Evolutionary conservation across 2,329 filamentous ascomycete species (phyloP), one percentile per base, ranked within the genome.

Genomic region (Ophiostoma quercus): DNA sequence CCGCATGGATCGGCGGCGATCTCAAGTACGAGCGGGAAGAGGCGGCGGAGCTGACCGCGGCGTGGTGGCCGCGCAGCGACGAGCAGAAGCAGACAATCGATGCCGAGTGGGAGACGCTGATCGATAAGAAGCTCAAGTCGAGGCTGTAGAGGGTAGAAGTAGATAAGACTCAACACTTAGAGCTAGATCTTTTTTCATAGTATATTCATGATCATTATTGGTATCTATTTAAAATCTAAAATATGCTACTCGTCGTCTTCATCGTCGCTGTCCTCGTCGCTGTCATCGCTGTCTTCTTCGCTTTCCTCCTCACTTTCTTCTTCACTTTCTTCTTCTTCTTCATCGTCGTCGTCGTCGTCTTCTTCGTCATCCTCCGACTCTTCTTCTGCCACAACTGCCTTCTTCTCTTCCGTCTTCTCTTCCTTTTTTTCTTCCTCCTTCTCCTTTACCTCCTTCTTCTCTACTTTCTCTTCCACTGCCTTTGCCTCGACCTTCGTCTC

Each of bases 1-100:
- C 84, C 0, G 76, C 77, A 34, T 92, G 88, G 82, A 78, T 91
- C 69, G 82, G 78, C 0, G 75, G 76, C n/a, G 87, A 90, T 76
- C 73, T 91, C 73, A 76, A 79, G 60, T 78, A 81, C 37, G 91
- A 88, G 87, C 79, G 82, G 72, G 77, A 75, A 2, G 84, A 89
- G 74, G 84, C 90, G 78, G 78, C 79, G 39, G 81, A 80, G 68
- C 91, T 88, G 72, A 78, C 83, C 66, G 80, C 39, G 1, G 66
- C 80, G 74, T 90, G 88, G 87, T 80, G 79, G 60, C 79, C 76
- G 72, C 83, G 81, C 75, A 78, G 82, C 0, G 78, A 78, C 51
- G 72, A 77, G 2, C 83, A 88, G 75, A 91, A 89, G 80, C 80
- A 81, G 41, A 86, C 83, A 14, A 74, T 89, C 60, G 82, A 84